Conservation (phyloP, 2,329 filamentous ascomycete species). For the Decorospora gaudefroyi region DNA sequence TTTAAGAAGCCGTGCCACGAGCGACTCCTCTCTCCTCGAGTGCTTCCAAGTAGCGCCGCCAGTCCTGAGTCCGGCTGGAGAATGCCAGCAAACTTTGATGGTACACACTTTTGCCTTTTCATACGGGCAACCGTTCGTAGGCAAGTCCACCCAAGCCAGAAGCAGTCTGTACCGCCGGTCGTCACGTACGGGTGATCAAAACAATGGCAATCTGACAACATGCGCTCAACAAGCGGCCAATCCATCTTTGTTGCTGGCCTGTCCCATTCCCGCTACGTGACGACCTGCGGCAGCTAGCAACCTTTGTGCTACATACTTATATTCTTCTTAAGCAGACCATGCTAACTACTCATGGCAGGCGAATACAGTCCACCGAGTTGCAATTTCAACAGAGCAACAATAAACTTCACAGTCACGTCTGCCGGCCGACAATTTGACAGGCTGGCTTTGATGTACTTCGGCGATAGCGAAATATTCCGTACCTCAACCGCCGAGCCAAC, state of each 20-base stretch:
- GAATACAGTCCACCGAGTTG: slow-evolving; percentile 69
- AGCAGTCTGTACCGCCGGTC: no score
- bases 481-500: slow-evolving; percentile 83
- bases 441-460: slow-evolving; percentile 74
- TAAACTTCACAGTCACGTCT: slow-evolving; percentile 76
- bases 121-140: slow-evolving; percentile 74
- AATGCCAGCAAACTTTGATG: slow-evolving; percentile 66
- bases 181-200: no score
- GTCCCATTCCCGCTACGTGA: no score
- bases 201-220: no score
- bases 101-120: slow-evolving; percentile 71
- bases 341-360: slow-evolving; percentile 49
- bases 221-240: no score
- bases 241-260: no score
- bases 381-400: slow-evolving; percentile 71
- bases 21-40: slow-evolving; percentile 53
- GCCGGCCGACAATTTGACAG: slow-evolving; percentile 76
- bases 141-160: slow-evolving; percentile 49
- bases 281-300: no score
- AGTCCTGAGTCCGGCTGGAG: slow-evolving; percentile 56
- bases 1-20: slow-evolving; percentile 29
- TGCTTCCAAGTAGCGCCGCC: slow-evolving; percentile 73
- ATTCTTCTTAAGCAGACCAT: no score
- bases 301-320: no score
- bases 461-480: slow-evolving; percentile 78